phyloP scores from a whole-genome alignment of 176 grass and related monocot species.

The Oropetium thomaeum region DNA sequence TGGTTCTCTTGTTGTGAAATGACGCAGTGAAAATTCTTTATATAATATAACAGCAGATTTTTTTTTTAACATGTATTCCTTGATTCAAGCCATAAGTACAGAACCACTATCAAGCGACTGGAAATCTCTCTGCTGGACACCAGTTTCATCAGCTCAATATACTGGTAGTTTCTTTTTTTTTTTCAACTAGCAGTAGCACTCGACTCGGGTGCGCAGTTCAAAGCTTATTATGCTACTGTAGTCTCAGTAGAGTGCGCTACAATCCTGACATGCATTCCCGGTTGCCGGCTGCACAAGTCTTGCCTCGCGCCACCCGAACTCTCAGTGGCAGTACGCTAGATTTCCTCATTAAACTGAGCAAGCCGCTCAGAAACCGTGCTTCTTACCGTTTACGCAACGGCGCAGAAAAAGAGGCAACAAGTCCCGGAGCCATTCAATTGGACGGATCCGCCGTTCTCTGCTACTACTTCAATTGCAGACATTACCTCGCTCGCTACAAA shows the following conservation, averaged over 20 bases:
- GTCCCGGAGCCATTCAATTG: not conserved
- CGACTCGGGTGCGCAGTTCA: not conserved
- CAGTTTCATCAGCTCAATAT: not conserved
- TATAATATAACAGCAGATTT: not conserved
- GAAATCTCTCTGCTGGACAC: not conserved
- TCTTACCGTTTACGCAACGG: not conserved
- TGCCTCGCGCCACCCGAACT: slow-evolving; percentile 5
- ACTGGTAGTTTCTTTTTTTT: no score
- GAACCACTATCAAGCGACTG: not conserved
- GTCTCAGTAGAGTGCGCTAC: not conserved
- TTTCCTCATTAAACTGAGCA: not conserved
- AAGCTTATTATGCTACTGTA: no score
- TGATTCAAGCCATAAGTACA: not conserved
- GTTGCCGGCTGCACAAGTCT: not conserved
- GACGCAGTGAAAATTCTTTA: no score
- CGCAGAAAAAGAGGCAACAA: not conserved
- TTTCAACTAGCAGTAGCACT: not conserved
- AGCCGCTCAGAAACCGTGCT: not conserved
- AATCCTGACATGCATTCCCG: not conserved
- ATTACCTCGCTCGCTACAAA: slow-evolving; percentile 4
- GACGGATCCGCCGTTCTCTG: not conserved
- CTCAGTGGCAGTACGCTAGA: not conserved
- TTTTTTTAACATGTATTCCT: not conserved
- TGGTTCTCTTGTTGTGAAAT: no score
- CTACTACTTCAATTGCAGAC: not conserved